Evolutionary conservation across 2,329 filamentous ascomycete genomes (phyloP), one percentile per base, ranked within the genome.

Genomic region (Cladosporium oxysporum): DNA sequence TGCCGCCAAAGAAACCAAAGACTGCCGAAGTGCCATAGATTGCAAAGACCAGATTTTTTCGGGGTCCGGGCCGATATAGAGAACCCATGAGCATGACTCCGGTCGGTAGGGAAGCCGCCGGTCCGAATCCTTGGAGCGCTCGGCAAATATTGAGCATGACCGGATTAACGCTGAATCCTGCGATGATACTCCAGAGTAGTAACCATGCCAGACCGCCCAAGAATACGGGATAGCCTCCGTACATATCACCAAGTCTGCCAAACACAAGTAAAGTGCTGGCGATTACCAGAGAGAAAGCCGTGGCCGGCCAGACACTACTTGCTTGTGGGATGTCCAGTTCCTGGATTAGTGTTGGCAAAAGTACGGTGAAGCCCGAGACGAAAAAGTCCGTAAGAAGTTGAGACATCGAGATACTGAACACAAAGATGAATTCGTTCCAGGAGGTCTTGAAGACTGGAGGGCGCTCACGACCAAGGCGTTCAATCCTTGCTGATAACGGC

Each of bases 301-400:
- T 83, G 0, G 83, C 79, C 1, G 83, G 83, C 83, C 83, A 85
- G 64, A 83, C 83, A 3, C 79, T 79, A 8, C 88, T 87, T 55
- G 88, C 86, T 58, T 87, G 84, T 0, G 90, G 86, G 41, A 94
- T 92, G 37, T 86, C 63, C 4, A 94, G 82, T 1, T 86, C 83
- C 11, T 76, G 74, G 12, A 86, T 81, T 4, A 94, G 75, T 0
- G 85, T 86, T 1, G 91, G 91, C 0, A 93, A 77, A 29, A 93
- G 78, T 68, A 88, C 80, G 67, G 83, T 86, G 72, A 93, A 94
- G 37, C 91, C 91, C 57, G 89, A 90, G 64, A 93, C 85, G 74
- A 90, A 90, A 76, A 89, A 93, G 79, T 93, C 90, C 82, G 69
- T 69, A 11, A 73, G 62, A 3, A 70, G 33, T 41, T 73, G 69